A percentile compares a stretch with the other conserved stretches of the same genome.
Conservation (phyloP, 768 basidiomycete genomes). For the Collybia sordida region DNA sequence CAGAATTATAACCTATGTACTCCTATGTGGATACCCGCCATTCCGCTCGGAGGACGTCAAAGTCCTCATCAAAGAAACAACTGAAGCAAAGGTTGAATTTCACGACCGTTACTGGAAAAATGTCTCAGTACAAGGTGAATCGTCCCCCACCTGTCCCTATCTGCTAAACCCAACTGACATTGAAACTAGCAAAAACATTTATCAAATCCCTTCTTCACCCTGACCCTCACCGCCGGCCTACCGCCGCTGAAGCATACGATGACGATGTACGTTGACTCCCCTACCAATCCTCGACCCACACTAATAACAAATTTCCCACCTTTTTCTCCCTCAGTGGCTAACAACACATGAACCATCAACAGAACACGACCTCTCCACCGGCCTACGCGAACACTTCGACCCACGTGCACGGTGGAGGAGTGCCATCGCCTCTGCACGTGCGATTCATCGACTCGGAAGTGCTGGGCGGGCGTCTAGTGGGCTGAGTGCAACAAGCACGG, state of each 20-base stretch:
- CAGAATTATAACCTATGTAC: conserved; percentile 92
- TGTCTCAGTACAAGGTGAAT: conserved; percentile 70
- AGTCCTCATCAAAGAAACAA: no score
- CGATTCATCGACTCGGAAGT: conserved; percentile 35
- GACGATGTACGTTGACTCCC: conserved; percentile 51
- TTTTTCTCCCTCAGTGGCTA: conserved; percentile 56
- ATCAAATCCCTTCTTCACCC: conserved; percentile 69
- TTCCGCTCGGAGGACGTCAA: conserved; percentile 84
- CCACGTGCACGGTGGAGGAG: conserved; percentile 70
- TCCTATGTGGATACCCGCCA: conserved; percentile 93
- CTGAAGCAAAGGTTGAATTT: conserved; percentile 81
- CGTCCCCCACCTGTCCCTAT: not conserved
- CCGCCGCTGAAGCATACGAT: conserved; percentile 67
- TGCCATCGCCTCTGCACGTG: conserved; percentile 58
- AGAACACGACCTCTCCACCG: conserved; percentile 72
- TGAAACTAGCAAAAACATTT: conserved; percentile 73
- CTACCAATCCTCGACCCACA: not conserved
- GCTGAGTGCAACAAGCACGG: conserved; percentile 9
- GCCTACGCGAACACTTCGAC: conserved; percentile 83
- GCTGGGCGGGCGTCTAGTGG: conserved; percentile 23
- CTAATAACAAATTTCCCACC: not conserved
- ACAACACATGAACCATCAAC: conserved; percentile 61
- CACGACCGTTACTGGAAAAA: conserved; percentile 96
- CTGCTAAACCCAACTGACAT: not conserved
- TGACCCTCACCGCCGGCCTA: conserved; percentile 69